These are phyloP conservation scores for Gossypium schwendimanii DNA, from an alignment of 441 rosid species.

Conservation along the genomic window DNA sequence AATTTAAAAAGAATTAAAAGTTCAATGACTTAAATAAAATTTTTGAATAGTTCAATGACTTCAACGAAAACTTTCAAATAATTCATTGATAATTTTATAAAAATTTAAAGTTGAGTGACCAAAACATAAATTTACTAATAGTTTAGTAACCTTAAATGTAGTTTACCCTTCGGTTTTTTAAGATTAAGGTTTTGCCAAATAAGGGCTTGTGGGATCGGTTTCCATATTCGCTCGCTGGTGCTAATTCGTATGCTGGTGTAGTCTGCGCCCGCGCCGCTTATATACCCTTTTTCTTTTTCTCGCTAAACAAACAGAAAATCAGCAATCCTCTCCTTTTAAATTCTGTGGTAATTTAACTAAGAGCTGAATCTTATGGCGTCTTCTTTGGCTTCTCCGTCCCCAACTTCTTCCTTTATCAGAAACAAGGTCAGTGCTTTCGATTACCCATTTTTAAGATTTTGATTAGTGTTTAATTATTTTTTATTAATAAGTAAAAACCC, in stretches of 20 bases:
- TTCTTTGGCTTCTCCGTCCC: constrained; percentile 41
- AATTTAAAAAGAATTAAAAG: too few species aligned
- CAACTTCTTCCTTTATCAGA: constrained; percentile 33
- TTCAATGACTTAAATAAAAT: too few species aligned
- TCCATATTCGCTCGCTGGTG: not conserved
- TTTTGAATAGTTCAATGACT: too few species aligned
- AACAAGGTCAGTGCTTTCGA: constrained; percentile 27
- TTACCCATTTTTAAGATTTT: not conserved
- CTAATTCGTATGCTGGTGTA: too few species aligned
- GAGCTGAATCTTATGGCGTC: constrained; percentile 44
- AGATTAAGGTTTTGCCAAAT: too few species aligned
- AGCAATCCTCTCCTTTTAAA: not conserved
- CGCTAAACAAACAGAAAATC: not conserved
- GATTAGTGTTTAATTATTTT: not conserved
- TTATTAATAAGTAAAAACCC: not conserved
- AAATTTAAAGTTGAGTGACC: too few species aligned
- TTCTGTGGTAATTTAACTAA: not conserved
- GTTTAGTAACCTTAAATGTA: too few species aligned
- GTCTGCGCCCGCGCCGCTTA: not conserved
- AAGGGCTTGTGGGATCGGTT: not conserved
- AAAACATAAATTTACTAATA: too few species aligned
- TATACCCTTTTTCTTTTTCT: not conserved
- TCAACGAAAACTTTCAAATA: too few species aligned
- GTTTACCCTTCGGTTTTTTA: too few species aligned
- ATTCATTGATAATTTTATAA: too few species aligned